Conservation (phyloP, 2,329 filamentous ascomycete species). For the Fusarium globosum region DNA sequence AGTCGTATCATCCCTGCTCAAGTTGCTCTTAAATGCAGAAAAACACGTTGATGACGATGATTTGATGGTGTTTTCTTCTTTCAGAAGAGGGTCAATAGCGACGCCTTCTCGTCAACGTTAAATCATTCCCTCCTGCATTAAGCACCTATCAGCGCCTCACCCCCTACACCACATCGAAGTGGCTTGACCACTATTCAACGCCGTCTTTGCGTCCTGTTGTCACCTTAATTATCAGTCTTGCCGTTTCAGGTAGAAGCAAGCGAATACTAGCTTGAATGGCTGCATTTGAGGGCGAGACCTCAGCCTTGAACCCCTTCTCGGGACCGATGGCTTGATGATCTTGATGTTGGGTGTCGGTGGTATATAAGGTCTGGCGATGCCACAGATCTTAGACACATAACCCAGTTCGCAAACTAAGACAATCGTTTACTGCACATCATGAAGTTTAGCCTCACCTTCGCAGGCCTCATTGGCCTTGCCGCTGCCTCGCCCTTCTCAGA, state of each 20-base stretch:
- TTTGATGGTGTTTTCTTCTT: background rate
- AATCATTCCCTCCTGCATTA: background rate
- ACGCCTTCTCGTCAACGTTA: slow-evolving; percentile 14
- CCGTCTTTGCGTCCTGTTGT: background rate
- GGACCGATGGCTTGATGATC: background rate
- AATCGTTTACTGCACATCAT: background rate
- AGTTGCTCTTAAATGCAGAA: background rate
- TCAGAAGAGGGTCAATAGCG: no score
- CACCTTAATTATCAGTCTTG: background rate
- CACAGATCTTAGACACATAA: no score
- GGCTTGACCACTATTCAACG: slow-evolving; percentile 12
- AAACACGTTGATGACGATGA: background rate
- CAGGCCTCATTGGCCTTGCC: slow-evolving; percentile 9
- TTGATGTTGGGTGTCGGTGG: background rate
- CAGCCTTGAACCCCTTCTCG: background rate
- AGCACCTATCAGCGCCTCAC: slow-evolving; percentile 3
- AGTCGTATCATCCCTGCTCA: background rate
- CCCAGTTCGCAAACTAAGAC: background rate
- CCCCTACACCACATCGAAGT: slow-evolving; percentile 8
- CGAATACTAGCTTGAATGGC: slow-evolving; percentile 1
- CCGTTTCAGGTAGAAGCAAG: slow-evolving; percentile 11
- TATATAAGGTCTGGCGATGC: slow-evolving; percentile 1
- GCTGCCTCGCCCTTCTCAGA: slow-evolving; percentile 24
- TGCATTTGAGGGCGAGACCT: background rate
- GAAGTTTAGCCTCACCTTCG: slow-evolving; percentile 19